phyloP scores from a whole-genome alignment of 495 filamentous ascomycete genomes.

The Aspergillus egyptiacus region DNA sequence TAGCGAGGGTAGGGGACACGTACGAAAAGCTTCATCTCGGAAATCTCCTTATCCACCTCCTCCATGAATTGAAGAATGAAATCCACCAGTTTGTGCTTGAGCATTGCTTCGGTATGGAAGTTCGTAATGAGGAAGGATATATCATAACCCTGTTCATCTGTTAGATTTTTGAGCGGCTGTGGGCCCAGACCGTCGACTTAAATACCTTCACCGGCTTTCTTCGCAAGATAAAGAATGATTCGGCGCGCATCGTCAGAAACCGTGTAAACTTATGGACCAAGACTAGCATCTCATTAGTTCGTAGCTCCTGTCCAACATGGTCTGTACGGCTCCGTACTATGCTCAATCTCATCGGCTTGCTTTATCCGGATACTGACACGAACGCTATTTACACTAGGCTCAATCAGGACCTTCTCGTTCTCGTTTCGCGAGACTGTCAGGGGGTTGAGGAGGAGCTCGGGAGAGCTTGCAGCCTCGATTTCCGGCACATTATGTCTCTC shows the following conservation, averaged over 20 bases:
- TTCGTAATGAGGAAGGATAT: constrained; percentile 99
- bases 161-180: constrained; percentile 4
- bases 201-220: constrained; percentile 89
- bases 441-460: constrained; percentile 92
- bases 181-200: not conserved
- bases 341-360: constrained; percentile 97
- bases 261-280: constrained; percentile 96
- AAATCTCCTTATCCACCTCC: constrained; percentile 99
- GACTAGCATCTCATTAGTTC: constrained; percentile 27
- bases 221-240: constrained; percentile 94
- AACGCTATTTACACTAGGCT: constrained; percentile 93
- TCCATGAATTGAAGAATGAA: constrained; percentile 99
- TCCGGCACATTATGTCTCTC: constrained; percentile 98
- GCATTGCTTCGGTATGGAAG: constrained; percentile 94
- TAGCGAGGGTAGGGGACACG: constrained; percentile 30
- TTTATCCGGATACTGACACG: constrained; percentile 97
- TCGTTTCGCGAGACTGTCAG: constrained; percentile 85
- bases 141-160: constrained; percentile 72
- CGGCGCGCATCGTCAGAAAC: constrained; percentile 91
- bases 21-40: constrained; percentile 99
- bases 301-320: not conserved
- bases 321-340: constrained; percentile 36
- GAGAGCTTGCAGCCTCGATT: constrained; percentile 85
- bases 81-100: constrained; percentile 97
- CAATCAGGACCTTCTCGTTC: constrained; percentile 83